phyloP scores from a whole-genome alignment of 1,284 basidiomycete species.

The Sanghuangporus sanghuang region DNA sequence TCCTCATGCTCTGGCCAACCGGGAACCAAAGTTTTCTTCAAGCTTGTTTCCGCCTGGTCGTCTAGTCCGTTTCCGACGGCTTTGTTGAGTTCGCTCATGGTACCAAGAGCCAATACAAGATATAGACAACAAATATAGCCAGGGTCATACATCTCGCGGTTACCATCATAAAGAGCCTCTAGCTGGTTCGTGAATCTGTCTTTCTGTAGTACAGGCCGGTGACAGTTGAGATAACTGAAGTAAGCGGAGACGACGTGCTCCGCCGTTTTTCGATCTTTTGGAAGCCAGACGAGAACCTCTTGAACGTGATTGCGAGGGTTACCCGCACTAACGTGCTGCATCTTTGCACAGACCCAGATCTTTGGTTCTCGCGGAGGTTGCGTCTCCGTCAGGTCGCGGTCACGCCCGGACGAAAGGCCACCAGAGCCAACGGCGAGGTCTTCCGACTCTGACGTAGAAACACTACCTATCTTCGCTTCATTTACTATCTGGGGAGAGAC shows the following conservation, averaged over 20 bases:
- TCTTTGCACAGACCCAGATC: constrained; percentile 53
- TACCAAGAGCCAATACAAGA: constrained; percentile 71
- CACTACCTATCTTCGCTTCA: constrained; percentile 49
- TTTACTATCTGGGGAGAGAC: constrained; percentile 65
- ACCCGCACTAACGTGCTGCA: constrained; percentile 36
- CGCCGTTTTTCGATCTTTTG: constrained; percentile 66
- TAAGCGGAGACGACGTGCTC: constrained; percentile 59
- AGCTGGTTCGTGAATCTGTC: constrained; percentile 59
- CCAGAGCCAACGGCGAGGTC: constrained; percentile 70
- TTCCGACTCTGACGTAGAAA: constrained; percentile 47
- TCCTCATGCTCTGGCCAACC: constrained; percentile 79
- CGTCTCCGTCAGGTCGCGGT: constrained; percentile 49
- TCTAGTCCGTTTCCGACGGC: constrained; percentile 27
- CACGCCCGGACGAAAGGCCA: constrained; percentile 63
- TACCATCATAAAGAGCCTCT: constrained; percentile 57
- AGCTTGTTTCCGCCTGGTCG: constrained; percentile 9
- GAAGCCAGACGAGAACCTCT: constrained; percentile 56
- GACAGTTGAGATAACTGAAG: constrained; percentile 68
- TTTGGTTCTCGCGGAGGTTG: constrained; percentile 53
- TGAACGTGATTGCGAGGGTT: constrained; percentile 13
- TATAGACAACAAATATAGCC: constrained; percentile 74
- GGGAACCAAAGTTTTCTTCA: constrained; percentile 55
- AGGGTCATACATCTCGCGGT: constrained; percentile 52
- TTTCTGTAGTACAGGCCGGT: constrained; percentile 68
- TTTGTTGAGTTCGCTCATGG: constrained; percentile 68